Base-by-base conservation (phyloP, 768 basidiomycete genomes). In the Xerocomellus chrysenteron region DNA sequence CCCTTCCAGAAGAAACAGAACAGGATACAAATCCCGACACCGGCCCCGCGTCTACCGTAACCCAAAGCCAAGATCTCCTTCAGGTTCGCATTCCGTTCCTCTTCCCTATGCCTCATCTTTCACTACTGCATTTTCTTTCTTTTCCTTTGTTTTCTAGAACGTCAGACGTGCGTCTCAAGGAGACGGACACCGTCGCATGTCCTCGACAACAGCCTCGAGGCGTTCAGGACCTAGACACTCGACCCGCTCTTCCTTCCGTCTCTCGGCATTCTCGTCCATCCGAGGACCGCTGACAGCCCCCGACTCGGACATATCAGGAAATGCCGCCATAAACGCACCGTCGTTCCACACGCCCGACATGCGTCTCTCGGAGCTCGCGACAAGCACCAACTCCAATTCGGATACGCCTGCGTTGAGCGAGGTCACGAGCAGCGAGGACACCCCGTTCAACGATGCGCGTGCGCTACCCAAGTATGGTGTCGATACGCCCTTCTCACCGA, bases 31-130 rank as follows among this genome's bases (percentile, higher is more conserved):
- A 58, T 17, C 44, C 41, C 1, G 66, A 62, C 21, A 37, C 26
- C 8, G 62, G 26, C 8, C 40, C 54, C 10, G 24, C 9, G 11
- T 55, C 60, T 17, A 67, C 42, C 10, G 47, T 65, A 26, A 72
- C 69, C 5, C 48, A 50, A 16, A 70, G 69, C 37, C 71, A 68
- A 54, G 69, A 69, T 43, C 65, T 72, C 21, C 54, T 44, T 47
- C 71, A 70, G 71, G 71, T 73, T 56, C 7, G 62, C 19, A 36
- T 52, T 19, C 13, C 4, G 4, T 50, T 40, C 42, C 17, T 54
- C 13, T 19, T 40, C 17, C 17, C 17, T 37, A 12, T 19, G 12
- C 42, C 16, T 40, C 36, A 10, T 39, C 48, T 17, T 53, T 60
- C 54, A 35, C 44, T 32, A 14, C 24, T 32, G 12, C 26, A 4